Evolutionary conservation across 1,139 yeast genomes (phyloP), one percentile per base, ranked within the genome.

Genomic region (Suhomyces yuchorum): DNA sequence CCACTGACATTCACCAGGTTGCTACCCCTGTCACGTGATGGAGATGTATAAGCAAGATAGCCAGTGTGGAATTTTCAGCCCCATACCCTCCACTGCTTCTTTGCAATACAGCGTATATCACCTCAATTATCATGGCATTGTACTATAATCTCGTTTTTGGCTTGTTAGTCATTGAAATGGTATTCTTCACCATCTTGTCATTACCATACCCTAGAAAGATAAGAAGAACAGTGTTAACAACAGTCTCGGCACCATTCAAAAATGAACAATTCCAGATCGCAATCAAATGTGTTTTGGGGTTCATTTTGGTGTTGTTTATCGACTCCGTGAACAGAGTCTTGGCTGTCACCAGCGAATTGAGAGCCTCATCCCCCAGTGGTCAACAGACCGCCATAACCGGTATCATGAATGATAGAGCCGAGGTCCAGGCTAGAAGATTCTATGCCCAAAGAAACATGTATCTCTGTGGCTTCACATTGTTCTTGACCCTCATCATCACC

Each of bases 361-460:
- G 66, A 44, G 65, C 68, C 12, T 44, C 56, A 17, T 54, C 63
- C 4, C 60, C 66, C 52, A 43, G 48, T 15, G 52, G 54, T 11
- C 49, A 46, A 8, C 52, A 52, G 19, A 44, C 54, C 8, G 52
- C 47, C 15, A 49, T 61, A 17, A 53, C 61, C 26, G 67, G 68
- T 1, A 53, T 71, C 23, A 52, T 75, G 51, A 73, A 71, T 54
- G 92, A 87, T 58, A 77, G 96, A 49, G 72, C 90, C 8, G 97
- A 90, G 59, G 75, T 86, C 52, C 95, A 87, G 66, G 92, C 97
- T 19, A 82, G 97, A 68, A 80, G 92, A 63, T 95, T 95, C 69
- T 91, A 92, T 63, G 90, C 97, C 18, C 99, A 95, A 73, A 84
- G 99, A 72, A 95, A 95, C 75, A 85, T 92, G 87, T 95, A 95